phyloP scores from a whole-genome alignment of 345 rosid genomes.

The Noccaea caerulescens region DNA sequence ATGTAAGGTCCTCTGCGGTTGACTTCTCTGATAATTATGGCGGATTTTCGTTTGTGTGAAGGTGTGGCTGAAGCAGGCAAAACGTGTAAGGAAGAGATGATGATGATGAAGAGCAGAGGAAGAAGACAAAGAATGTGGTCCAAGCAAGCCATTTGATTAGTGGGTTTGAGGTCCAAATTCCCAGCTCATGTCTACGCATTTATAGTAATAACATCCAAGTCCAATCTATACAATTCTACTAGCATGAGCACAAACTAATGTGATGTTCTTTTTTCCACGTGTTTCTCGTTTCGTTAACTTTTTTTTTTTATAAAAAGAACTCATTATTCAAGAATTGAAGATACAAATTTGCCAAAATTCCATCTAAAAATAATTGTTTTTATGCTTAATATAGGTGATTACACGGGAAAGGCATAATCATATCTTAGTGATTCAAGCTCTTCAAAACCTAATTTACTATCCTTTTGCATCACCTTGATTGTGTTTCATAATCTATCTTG shows the following conservation, averaged over 20 bases:
- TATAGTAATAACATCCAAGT: not conserved
- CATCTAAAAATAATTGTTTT: too few relatives aligned
- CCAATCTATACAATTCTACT: not conserved
- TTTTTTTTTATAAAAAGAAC: not conserved
- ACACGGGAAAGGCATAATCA: too few relatives aligned
- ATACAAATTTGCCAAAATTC: too few relatives aligned
- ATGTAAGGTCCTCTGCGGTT: constrained; percentile 54
- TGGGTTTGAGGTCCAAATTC: constrained; percentile 6
- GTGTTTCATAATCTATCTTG: too few relatives aligned
- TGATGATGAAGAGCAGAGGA: constrained; percentile 8
- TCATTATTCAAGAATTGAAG: too few relatives aligned
- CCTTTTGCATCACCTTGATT: too few relatives aligned
- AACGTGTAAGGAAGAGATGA: constrained; percentile 23
- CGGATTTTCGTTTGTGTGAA: constrained; percentile 19
- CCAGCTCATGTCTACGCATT: not conserved
- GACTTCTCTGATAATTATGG: constrained; percentile 35
- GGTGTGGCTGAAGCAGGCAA: constrained; percentile 31
- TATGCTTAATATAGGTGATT: too few relatives aligned
- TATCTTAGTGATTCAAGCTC: too few relatives aligned
- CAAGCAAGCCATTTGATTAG: constrained; percentile 26
- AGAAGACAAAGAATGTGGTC: constrained; percentile 16
- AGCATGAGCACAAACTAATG: not conserved
- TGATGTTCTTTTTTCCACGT: not conserved
- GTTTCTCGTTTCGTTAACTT: not conserved
- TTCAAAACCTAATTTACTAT: too few relatives aligned